Evolutionary conservation across 1,284 basidiomycete species (phyloP).

Genomic region (Sanghuangporus sanghuang): DNA sequence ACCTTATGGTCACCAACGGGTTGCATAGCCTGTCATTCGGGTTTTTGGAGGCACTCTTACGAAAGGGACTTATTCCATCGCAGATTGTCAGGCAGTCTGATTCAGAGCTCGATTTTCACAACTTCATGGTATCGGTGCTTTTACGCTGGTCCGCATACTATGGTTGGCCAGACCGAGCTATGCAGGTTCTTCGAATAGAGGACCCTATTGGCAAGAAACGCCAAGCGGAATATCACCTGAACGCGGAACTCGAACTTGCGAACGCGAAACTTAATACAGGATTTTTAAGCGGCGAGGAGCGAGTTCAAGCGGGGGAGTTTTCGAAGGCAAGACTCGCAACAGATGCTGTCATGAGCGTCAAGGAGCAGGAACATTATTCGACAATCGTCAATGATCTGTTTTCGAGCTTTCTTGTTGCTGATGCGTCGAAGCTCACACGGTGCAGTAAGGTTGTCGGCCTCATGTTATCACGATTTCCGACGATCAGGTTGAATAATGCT

Average conservation of each 20-base stretch:
- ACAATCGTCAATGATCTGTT: conserved; percentile 2
- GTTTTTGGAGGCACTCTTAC: conserved; percentile 40
- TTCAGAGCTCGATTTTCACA: conserved; percentile 33
- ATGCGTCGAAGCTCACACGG: neutral
- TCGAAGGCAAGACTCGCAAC: no score
- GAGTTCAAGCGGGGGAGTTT: no score
- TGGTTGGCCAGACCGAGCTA: conserved; percentile 42
- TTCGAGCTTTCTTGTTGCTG: neutral
- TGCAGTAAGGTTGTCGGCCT: neutral
- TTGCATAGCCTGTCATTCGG: conserved; percentile 31
- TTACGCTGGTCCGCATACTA: conserved; percentile 45
- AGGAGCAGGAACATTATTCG: neutral
- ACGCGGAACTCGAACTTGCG: no score
- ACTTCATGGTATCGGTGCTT: conserved; percentile 41
- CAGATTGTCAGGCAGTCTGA: conserved; percentile 36
- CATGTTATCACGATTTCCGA: conserved; percentile 1
- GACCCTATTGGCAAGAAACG: neutral
- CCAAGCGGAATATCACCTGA: no score
- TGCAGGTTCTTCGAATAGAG: conserved; percentile 11
- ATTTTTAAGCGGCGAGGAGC: no score
- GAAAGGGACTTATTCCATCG: conserved; percentile 29
- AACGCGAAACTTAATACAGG: no score
- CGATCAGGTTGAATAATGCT: conserved; percentile 18
- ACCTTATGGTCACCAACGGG: conserved; percentile 13
- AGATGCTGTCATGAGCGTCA: neutral